Conservation (phyloP, 1,139 yeast genomes). For the Suhomyces ambrosiae region DNA sequence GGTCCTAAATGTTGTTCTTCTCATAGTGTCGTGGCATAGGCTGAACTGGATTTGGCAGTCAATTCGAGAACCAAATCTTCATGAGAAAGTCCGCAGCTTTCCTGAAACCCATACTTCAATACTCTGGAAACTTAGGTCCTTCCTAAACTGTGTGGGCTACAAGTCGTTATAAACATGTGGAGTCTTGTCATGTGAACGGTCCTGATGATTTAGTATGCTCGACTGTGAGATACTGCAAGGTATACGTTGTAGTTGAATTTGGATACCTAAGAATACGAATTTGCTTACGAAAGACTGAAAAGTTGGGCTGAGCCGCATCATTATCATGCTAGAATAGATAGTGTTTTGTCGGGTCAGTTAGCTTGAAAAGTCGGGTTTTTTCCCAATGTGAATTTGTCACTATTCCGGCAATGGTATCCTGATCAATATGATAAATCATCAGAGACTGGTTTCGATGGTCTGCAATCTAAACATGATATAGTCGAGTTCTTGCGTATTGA, state of each 20-base stretch:
- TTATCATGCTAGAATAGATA: not conserved
- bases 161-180: not conserved
- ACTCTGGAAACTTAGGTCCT: slow-evolving; percentile 3
- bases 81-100: slow-evolving; percentile 7
- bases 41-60: not conserved
- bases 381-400: slow-evolving; percentile 3
- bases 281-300: slow-evolving; percentile 5
- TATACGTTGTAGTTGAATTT: no score
- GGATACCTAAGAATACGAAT: slow-evolving; percentile 3
- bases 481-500: slow-evolving; percentile 1
- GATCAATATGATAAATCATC: not conserved
- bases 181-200: not conserved
- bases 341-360: not conserved
- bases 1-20: not conserved
- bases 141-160: not conserved
- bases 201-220: not conserved
- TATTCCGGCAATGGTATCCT: slow-evolving; percentile 10
- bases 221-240: no score
- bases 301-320: not conserved
- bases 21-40: not conserved
- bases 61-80: not conserved
- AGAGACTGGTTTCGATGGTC: not conserved
- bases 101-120: slow-evolving; percentile 14
- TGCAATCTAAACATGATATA: not conserved
- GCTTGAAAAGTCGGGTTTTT: not conserved